These are phyloP conservation scores for Chalciporus piperatus DNA, from an alignment of 768 basidiomycete species.

Conservation along the genomic window DNA sequence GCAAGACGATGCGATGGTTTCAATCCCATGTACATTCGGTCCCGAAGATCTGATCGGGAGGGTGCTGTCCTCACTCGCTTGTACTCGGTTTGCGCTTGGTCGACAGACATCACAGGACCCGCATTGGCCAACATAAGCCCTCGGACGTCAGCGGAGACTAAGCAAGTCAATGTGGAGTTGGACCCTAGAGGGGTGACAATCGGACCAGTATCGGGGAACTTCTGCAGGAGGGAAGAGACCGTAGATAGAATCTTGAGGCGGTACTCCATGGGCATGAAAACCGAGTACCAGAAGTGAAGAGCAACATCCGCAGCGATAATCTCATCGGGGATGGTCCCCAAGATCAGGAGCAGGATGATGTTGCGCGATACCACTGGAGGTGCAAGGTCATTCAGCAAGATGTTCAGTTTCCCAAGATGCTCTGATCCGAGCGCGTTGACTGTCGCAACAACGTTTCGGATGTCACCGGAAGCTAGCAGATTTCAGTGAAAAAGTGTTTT, in stretches of 20 bases:
- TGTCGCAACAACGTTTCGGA: conserved; percentile 42
- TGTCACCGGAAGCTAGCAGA: conserved; percentile 45
- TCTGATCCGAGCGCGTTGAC: conserved; percentile 41
- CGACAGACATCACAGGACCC: conserved; percentile 15
- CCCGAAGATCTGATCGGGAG: conserved; percentile 39
- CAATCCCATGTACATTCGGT: conserved; percentile 39
- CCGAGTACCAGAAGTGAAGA: conserved; percentile 50
- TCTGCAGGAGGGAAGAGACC: conserved; percentile 18
- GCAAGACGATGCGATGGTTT: conserved; percentile 46
- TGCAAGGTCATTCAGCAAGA: conserved; percentile 43
- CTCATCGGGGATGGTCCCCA: conserved; percentile 35
- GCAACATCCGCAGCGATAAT: conserved; percentile 40
- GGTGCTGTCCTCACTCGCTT: conserved; percentile 35
- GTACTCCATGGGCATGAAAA: conserved; percentile 38
- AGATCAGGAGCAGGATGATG: conserved; percentile 39
- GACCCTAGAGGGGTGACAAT: conserved; percentile 10
- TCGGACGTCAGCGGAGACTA: conserved; percentile 3
- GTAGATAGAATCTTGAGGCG: conserved; percentile 16
- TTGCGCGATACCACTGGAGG: conserved; percentile 37
- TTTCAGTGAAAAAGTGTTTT: neutral
- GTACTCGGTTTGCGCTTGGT: conserved; percentile 32
- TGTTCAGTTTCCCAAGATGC: conserved; percentile 38
- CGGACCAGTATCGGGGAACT: neutral
- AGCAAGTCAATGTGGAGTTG: conserved; percentile 17
- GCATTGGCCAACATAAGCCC: conserved; percentile 16